These are phyloP conservation scores for Phytophthora nicotianae DNA, from an alignment of 352 stramenopile species.

Conservation along the genomic window DNA sequence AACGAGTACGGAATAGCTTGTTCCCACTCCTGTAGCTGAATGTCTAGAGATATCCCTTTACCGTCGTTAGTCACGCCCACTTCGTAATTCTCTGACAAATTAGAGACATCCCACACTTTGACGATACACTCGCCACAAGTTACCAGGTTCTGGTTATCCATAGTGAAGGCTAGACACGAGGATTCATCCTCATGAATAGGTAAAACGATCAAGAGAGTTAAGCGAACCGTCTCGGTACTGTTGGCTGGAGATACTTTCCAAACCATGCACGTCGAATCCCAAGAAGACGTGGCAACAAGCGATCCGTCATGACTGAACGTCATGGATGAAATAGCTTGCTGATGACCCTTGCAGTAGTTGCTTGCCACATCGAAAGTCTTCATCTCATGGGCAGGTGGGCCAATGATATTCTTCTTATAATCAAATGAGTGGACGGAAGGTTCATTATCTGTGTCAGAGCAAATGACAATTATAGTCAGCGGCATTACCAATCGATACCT, in stretches of 20 bases:
- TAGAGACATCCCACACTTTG: constrained; percentile 52
- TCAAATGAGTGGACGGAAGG: constrained; percentile 24
- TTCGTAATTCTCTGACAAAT: not conserved
- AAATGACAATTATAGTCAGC: not conserved
- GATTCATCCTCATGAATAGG: constrained; percentile 50
- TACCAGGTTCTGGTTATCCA: constrained; percentile 45
- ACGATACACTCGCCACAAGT: constrained; percentile 48
- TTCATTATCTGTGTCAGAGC: constrained; percentile 26
- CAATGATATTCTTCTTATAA: constrained; percentile 6
- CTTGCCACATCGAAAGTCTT: constrained; percentile 22
- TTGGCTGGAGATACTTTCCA: constrained; percentile 34
- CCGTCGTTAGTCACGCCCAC: not conserved
- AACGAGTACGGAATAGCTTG: constrained; percentile 43
- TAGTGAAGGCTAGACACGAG: constrained; percentile 36
- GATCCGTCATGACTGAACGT: constrained; percentile 40
- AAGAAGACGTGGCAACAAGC: constrained; percentile 55
- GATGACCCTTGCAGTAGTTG: constrained; percentile 38
- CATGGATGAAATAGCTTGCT: constrained; percentile 62
- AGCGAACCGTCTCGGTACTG: not conserved
- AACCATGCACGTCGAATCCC: constrained; percentile 68
- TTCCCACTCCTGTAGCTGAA: constrained; percentile 40
- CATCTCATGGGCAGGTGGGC: not conserved
- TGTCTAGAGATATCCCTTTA: not conserved
- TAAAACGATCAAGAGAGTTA: constrained; percentile 44
- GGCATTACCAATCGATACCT: not conserved